phyloP scores from a whole-genome alignment of 495 filamentous ascomycete species.

The Bathelium albidoporum region DNA sequence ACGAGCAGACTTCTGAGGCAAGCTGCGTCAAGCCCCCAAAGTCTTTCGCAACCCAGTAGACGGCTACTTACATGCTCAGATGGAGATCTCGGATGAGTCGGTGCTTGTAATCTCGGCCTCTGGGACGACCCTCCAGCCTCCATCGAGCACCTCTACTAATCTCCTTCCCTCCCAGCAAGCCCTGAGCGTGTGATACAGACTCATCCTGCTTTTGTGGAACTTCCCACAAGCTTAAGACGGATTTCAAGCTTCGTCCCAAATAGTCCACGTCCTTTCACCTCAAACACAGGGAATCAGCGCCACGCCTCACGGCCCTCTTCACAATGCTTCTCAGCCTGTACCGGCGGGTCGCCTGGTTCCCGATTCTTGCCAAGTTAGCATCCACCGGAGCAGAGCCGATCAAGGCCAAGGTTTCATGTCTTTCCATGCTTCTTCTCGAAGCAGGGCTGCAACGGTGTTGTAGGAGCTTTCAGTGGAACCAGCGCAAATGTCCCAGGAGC shows the following conservation, averaged over 20 bases:
- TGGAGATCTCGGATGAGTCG: slow-evolving; percentile 2
- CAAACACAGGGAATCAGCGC: slow-evolving; percentile 3
- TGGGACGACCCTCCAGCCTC: neutral
- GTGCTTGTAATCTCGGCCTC: neutral
- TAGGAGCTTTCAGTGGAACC: slow-evolving; percentile 5
- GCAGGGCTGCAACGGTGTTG: slow-evolving; percentile 4
- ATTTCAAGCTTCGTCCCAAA: neutral
- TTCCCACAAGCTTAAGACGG: neutral
- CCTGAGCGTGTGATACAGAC: neutral
- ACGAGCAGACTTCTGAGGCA: slow-evolving; percentile 1
- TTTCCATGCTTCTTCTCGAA: neutral
- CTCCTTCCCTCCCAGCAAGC: neutral
- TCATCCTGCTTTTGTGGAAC: neutral
- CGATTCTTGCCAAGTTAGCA: neutral
- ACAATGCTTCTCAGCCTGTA: neutral
- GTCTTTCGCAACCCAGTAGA: neutral
- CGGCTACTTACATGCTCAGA: neutral
- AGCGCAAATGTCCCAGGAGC: slow-evolving; percentile 4
- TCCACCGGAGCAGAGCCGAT: neutral
- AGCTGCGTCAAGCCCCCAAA: slow-evolving; percentile 1
- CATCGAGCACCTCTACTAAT: neutral
- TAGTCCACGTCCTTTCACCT: neutral
- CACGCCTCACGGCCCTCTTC: neutral
- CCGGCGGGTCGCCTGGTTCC: neutral
- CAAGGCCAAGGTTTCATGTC: neutral